Evolutionary conservation across 73 alveolate species (phyloP).

Genomic region (Paramecium pentaurelia): DNA sequence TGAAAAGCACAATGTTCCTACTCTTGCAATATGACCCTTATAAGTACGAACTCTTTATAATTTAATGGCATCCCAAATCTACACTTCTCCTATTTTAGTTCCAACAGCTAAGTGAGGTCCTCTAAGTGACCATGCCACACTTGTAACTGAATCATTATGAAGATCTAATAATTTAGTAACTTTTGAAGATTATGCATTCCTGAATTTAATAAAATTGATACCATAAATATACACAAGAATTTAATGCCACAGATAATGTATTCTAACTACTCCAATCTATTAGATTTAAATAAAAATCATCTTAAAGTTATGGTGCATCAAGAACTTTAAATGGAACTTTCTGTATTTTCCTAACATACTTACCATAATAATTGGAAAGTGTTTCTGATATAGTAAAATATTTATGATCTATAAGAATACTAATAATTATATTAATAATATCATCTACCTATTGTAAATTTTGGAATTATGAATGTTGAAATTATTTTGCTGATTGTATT

Average conservation of each 20-base stretch:
- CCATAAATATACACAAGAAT: conserved; percentile 86
- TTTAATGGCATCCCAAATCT: conserved; percentile 80
- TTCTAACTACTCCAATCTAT: conserved; percentile 98
- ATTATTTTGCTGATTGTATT: neutral
- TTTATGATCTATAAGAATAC: conserved; percentile 18
- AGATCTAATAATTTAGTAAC: conserved; percentile 93
- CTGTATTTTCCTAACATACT: conserved; percentile 84
- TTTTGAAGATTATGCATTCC: conserved; percentile 72
- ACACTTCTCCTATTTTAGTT: conserved; percentile 76
- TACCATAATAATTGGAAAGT: neutral
- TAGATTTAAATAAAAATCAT: conserved; percentile 97
- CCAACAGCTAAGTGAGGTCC: conserved; percentile 78
- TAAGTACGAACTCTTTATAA: conserved; percentile 72
- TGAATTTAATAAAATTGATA: neutral
- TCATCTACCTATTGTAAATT: neutral
- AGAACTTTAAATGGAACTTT: conserved; percentile 98
- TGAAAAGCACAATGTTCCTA: conserved; percentile 71
- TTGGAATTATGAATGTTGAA: neutral
- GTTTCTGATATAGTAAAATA: conserved; percentile 28
- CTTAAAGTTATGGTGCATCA: conserved; percentile 99
- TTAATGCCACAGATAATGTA: conserved; percentile 96
- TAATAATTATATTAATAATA: neutral
- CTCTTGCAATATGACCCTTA: conserved; percentile 84
- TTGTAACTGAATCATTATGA: conserved; percentile 89
- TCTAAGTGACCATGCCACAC: conserved; percentile 85